Percentiles rank a stretch among this genome's conserved stretches.
Conservation (phyloP, 768 basidiomycete genomes). For the Boletellus ananiceps region DNA sequence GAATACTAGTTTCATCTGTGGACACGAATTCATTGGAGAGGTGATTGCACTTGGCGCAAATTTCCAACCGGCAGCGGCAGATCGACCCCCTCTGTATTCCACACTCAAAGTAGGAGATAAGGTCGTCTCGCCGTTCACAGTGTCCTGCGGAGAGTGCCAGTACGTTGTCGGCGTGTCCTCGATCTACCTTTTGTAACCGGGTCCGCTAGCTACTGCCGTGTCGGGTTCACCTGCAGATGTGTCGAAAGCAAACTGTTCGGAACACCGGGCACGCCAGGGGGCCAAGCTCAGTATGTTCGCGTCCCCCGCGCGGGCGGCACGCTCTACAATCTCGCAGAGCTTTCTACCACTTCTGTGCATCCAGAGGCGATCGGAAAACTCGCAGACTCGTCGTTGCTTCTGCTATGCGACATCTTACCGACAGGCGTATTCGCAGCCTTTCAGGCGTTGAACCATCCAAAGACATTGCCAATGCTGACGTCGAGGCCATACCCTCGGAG, state of each 20-base stretch:
- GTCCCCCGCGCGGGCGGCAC: constrained; percentile 80
- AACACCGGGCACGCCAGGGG: constrained; percentile 59
- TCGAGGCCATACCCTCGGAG: constrained; percentile 54
- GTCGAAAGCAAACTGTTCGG: constrained; percentile 60
- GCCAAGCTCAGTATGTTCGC: constrained; percentile 76
- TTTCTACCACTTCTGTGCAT: constrained; percentile 25
- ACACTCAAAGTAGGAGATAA: constrained; percentile 67
- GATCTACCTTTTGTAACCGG: neutral
- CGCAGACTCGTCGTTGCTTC: constrained; percentile 60
- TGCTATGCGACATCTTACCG: constrained; percentile 76
- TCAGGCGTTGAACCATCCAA: constrained; percentile 70
- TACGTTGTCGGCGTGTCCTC: constrained; percentile 33
- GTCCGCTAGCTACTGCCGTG: constrained; percentile 54
- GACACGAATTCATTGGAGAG: constrained; percentile 77
- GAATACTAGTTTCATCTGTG: constrained; percentile 50
- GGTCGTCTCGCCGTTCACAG: constrained; percentile 76
- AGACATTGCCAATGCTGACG: constrained; percentile 55
- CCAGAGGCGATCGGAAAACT: constrained; percentile 37
- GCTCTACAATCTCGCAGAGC: constrained; percentile 55
- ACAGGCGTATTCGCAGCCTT: constrained; percentile 74
- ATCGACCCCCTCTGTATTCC: constrained; percentile 59
- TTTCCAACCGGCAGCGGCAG: constrained; percentile 41
- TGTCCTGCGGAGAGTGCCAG: constrained; percentile 85
- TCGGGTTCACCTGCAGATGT: constrained; percentile 73
- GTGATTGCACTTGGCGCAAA: constrained; percentile 62